phyloP scores from a whole-genome alignment of 2,329 filamentous ascomycete species.

The Aureobasidium vineae region DNA sequence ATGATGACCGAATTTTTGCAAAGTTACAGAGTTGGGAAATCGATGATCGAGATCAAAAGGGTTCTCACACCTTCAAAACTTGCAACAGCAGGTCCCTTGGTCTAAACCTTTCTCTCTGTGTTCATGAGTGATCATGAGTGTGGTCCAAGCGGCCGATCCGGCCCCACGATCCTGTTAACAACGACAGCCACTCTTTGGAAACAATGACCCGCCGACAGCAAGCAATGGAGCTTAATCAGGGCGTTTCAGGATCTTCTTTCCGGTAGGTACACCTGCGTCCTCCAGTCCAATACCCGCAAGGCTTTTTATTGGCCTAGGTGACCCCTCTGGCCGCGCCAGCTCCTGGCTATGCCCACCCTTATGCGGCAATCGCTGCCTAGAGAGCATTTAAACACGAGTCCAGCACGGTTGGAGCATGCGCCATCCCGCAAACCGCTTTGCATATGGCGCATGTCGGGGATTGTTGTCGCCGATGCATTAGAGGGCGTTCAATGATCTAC shows the following conservation, averaged over 20 bases:
- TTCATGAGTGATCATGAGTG: neutral
- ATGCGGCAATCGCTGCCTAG: conserved; percentile 16
- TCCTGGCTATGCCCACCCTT: conserved; percentile 13
- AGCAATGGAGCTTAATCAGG: conserved; percentile 20
- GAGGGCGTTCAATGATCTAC: conserved; percentile 22
- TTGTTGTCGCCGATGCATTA: conserved; percentile 13
- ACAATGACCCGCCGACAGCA: conserved; percentile 21
- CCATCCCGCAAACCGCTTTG: conserved; percentile 1
- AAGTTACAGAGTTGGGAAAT: neutral
- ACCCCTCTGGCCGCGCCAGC: conserved; percentile 19
- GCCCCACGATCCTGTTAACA: conserved; percentile 24
- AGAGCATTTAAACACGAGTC: conserved; percentile 17
- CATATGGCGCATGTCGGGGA: conserved; percentile 5
- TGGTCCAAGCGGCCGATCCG: conserved; percentile 24
- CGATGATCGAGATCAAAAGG: neutral
- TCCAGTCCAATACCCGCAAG: neutral
- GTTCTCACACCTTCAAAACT: neutral
- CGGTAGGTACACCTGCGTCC: conserved; percentile 3
- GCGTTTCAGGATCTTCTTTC: conserved; percentile 24
- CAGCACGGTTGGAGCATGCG: conserved; percentile 9
- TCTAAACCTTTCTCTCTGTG: neutral
- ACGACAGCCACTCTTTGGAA: conserved; percentile 10
- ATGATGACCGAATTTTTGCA: neutral
- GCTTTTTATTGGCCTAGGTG: conserved; percentile 3
- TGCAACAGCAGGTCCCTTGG: neutral